Evolutionary conservation across 768 basidiomycete species (phyloP), one percentile per base, ranked within the genome.

Genomic region (Tricholoma hemisulphureum): DNA sequence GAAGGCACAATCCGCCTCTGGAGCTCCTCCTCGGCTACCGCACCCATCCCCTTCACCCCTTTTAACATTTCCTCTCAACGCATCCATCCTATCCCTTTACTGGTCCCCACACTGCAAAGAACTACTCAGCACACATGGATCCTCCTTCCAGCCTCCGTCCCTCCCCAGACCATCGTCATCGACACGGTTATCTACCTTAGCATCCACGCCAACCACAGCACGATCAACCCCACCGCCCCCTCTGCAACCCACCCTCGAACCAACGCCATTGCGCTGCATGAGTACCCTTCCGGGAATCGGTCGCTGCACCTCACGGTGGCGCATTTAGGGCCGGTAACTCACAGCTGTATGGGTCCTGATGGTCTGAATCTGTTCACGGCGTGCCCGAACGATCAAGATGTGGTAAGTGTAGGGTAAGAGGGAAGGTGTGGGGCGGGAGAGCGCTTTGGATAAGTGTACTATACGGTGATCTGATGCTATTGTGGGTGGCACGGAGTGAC

Each of bases 61-160:
- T 37, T 78, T 83, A 31, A 91, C 88, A 0, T 79, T 90, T 5
- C 80, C 89, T 7, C 87, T 96, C 68, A 86, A 95, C 56, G 93
- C 93, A 3, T 85, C 88, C 0, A 71, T 80, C 1, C 63, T 73
- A n/a, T 78, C 77, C 11, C 76, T 96, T 6, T 85, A 89, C 54
- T 97, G 89, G 83, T 89, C 91, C 6, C 84, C 89, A 14, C 91
- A 94, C 71, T 82, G 85, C 59, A 93, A 94, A 64, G 94, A 97
- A 67, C 77, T 96, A 53, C 70, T 95, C n/a, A 91, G 89, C 56
- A 93, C 92, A 0, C 95, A 96, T 63, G 95, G 94, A 1, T 86
- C 68, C 8, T 75, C 76, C 0, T 79, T 77, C 51, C 55, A 86
- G 83, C 50, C 86, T 81, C 16, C 76, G 85, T 54, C 77, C 81